These are phyloP conservation scores for Handroanthus guayacan DNA, from an alignment of 257 asterid genomes.

Conservation along the genomic window DNA sequence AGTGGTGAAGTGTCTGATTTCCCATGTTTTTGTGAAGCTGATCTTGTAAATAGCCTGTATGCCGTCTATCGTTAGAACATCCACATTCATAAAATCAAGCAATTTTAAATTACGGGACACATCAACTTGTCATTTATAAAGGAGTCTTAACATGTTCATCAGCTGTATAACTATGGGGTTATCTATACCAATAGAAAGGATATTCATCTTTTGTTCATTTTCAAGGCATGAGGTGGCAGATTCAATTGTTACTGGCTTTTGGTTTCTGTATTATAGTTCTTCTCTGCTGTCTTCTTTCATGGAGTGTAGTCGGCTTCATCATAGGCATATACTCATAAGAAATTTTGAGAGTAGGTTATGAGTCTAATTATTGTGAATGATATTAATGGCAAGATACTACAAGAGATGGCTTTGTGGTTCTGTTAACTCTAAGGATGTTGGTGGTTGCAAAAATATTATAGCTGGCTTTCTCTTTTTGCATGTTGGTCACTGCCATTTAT, in stretches of 20 bases:
- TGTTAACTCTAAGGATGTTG: not conserved
- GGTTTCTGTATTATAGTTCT: not conserved
- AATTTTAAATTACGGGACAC: no score
- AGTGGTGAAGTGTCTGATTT: no score
- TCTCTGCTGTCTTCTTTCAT: slow-evolving; percentile 11
- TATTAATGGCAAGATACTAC: not conserved
- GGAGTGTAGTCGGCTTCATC: not conserved
- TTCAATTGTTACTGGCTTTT: not conserved
- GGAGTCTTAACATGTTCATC: no score
- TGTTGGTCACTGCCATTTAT: not conserved
- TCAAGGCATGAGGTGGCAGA: not conserved
- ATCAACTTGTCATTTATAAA: no score
- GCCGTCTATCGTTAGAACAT: no score
- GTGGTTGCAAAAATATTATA: slow-evolving; percentile 2
- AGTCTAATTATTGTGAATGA: not conserved
- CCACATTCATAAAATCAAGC: no score
- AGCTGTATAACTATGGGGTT: no score
- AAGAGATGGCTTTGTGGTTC: not conserved
- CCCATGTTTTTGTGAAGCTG: no score
- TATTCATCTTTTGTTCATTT: no score
- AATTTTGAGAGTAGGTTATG: not conserved
- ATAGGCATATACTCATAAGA: not conserved
- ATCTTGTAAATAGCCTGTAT: no score
- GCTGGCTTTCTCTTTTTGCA: not conserved
- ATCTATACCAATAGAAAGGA: no score